Base-by-base conservation (phyloP, 2,329 filamentous ascomycete genomes). In the Stagonosporopsis cucurbitacearum region DNA sequence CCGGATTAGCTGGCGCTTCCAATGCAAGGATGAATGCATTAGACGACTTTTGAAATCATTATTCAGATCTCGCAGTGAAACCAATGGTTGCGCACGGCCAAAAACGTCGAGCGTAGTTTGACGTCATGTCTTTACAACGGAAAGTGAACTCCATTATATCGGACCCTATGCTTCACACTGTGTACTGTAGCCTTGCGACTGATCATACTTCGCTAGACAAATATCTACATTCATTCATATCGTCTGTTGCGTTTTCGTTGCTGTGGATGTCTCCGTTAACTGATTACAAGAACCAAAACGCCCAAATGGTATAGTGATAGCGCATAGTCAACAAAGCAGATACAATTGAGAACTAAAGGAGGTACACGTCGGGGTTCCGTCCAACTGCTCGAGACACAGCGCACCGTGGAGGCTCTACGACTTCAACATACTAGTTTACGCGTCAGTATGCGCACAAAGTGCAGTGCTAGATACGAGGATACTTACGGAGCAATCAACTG, bases 401-500 rank as follows among this genome's bases (percentile, higher is more conserved):
- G 20, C 37, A 30, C 11, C 15, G 26, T 25, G 22, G 32, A 6
- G 4, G 26, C 36, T 41, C 49, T 65, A 73, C 7, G 70, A 73
- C 50, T 73, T 73, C 44, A 73, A 46, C 70, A 73, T 73, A 1
- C 70, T 73, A 41, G 4, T 3, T 3, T 20, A 12, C 2, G 15
- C 6, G 11, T 58, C 13, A 58, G 55, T 32, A 37, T 15, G 15
- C 6, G 26, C 2, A 9, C 28, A 28, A 26, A 11, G 39, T 44
- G 54, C 23, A 62, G 45, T 33, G 26, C 2, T 22, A 7, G n/a
- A 45, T n/a, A n/a, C n/a, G n/a, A 3, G n/a, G 6, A 6, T n/a
- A 70, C 72, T 68, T 64, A 75, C 70, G 73, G 73, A 33, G 73
- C 66, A 25, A 75, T 64, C 43, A 75, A 58, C 49, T 71, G 70